Evolutionary conservation across 306 rosid species (phyloP).

Genomic region (Pyrus communis): DNA sequence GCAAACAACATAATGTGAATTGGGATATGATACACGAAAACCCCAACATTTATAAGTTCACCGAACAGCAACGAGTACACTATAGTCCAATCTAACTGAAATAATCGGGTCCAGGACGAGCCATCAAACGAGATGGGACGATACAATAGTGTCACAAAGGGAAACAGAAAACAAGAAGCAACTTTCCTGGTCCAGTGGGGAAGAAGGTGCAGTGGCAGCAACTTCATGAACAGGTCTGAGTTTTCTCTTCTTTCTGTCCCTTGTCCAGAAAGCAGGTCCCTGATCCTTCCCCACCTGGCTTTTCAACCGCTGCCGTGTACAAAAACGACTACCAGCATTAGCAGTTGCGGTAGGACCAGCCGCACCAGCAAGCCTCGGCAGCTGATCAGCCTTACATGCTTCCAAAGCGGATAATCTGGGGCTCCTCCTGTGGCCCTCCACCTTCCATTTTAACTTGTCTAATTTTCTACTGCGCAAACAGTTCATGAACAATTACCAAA

Average conservation of each 20-base stretch:
- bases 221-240: constrained; percentile 22
- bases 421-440: constrained; percentile 48
- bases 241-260: constrained; percentile 35
- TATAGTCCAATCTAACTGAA: too few species aligned
- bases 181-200: constrained; percentile 21
- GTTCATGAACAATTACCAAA: neutral
- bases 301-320: neutral
- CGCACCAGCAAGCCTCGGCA: neutral
- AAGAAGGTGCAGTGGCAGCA: constrained; percentile 4
- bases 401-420: constrained; percentile 39
- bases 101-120: too few species aligned
- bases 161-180: neutral
- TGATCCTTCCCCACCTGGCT: neutral
- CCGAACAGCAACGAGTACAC: too few species aligned
- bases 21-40: neutral
- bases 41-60: too few species aligned
- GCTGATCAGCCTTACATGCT: constrained; percentile 12
- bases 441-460: constrained; percentile 20
- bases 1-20: constrained; percentile 1
- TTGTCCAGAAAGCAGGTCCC: constrained; percentile 40
- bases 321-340: neutral
- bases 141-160: neutral
- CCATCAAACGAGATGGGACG: too few species aligned
- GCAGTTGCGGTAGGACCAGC: neutral
- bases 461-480: constrained; percentile 19